Base-by-base conservation (phyloP, 2,329 filamentous ascomycete genomes). In the Claviceps purpurea region DNA sequence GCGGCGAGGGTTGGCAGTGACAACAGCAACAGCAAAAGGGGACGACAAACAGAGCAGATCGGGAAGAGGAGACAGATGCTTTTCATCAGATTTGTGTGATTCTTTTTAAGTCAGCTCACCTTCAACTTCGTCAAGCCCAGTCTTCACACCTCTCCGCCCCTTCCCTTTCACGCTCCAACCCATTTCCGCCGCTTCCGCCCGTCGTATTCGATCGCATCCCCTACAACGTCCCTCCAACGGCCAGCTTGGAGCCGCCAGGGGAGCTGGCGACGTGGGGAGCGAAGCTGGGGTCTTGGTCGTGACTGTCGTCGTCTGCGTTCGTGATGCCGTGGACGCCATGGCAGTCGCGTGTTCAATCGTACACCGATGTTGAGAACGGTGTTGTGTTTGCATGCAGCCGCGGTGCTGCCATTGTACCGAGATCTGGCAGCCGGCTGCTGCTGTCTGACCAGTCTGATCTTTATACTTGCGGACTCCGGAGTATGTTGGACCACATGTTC, bases 141-240 rank as follows among this genome's bases (percentile, higher is more conserved):
- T 2, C 26, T 34, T 47, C 38, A 8, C 26, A 24, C 13, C 16
- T 10, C 18, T 5, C 42, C 4, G 3, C 18, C 20, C 44, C 30
- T 34, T 11, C 41, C 10, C 18, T 16, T 42, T 13, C 18, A 42
- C 40, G n/a, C 13, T 42, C 8, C 40, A 13, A 10, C 16, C 16
- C 47, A 20, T 44, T 24, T 18, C 34, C 45, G 11, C 20, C 42
- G n/a, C 38, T 43, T 55, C 53, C 10, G 40, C 41, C 22, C 14
- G 38, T 22, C 50, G 51, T 13, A 56, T 56, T 22, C 30, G 50
- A 26, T 52, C 50, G 45, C 54, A 54, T 3, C 54, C 50, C 24
- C 49, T 42, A 47, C 54, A 55, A 34, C 26, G 42, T 18, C 53
- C 53, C 5, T 16, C 20, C 16, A 48, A 40, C 43, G 24, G 42